Evolutionary conservation across 768 basidiomycete genomes (phyloP).

Genomic region (Pholiota molesta): DNA sequence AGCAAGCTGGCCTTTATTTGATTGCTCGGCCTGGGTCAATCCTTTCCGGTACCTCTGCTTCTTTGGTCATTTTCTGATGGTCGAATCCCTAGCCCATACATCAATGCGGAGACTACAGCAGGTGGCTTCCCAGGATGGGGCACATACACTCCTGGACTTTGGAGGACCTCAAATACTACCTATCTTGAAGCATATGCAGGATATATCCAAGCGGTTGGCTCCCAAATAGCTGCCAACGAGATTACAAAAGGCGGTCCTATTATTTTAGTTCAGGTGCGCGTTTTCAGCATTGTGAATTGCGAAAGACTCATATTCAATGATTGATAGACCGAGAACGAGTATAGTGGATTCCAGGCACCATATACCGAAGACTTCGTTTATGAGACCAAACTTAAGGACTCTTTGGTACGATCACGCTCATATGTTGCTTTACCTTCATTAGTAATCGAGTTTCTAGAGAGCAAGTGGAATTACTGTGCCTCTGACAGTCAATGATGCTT

Average conservation of each 20-base stretch:
- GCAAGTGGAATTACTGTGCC: conserved; percentile 48
- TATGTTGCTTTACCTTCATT: not conserved
- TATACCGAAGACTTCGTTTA: conserved; percentile 45
- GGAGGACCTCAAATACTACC: conserved; percentile 44
- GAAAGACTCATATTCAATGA: no score
- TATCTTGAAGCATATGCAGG: conserved; percentile 51
- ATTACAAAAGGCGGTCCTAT: conserved; percentile 64
- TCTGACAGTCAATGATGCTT: conserved; percentile 50
- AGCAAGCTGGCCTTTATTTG: conserved; percentile 56
- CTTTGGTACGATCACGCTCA: conserved; percentile 27
- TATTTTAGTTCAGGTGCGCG: conserved; percentile 40
- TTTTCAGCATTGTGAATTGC: no score
- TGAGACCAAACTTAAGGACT: conserved; percentile 34
- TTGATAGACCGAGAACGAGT: conserved; percentile 55
- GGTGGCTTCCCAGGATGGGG: conserved; percentile 64
- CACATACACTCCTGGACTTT: conserved; percentile 48
- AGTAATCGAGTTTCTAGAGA: conserved; percentile 29
- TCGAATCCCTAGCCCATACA: conserved; percentile 38
- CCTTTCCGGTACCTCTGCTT: not conserved
- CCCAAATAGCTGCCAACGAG: conserved; percentile 52
- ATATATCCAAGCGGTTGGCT: conserved; percentile 51
- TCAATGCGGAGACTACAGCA: conserved; percentile 53
- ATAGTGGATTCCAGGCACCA: conserved; percentile 42
- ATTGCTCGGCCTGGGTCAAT: conserved; percentile 53
- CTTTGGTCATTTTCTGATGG: not conserved